Evolutionary conservation across 371 early-diverging fungal species (phyloP), one percentile per base, ranked within the genome.

Genomic region (Rhizopus arrhizus): DNA sequence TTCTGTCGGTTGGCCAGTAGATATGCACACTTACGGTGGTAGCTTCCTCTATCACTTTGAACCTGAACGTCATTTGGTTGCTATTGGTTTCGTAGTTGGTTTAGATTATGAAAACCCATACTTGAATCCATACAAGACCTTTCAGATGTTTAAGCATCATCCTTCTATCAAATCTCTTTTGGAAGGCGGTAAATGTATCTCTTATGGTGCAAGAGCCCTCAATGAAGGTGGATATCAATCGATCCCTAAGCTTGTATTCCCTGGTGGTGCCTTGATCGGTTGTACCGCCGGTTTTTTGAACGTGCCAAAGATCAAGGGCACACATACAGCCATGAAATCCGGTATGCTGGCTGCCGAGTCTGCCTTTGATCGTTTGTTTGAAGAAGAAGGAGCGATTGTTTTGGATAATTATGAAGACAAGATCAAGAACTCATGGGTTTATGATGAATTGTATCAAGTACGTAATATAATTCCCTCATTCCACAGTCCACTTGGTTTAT

Each of bases 251-350:
- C 77, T 98, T 33, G 82, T 82, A 38, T 95, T 98, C 85, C 96
- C 97, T 22, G 99, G 99, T 64, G 98, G 95, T 34, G 97, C 97
- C 16, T 80, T 98, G 62, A 90, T 98, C 64, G 99, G 99, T 33
- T 95, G 95, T 73, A 88, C 97, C 1, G 99, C 99, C 48, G 98
- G 99, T 4, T 95, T 97, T 77, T 61, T 98, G 69, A 98, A 98
- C 75, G 89, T 98, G 47, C 93, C 97, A 59, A 98, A 98, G 80
- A 96, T 98, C 70, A 98, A 98, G 82, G 99, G 99, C 34, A 98
- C 97, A 1, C 99, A 98, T 79, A 95, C 94, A 31, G 97, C 99
- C 58, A 98, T 98, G 97, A 95, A 95, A 73, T 92, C 92, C 22
- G 98, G 98, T 53, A 94, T 93, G 81, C 65, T 93, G 34, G 92